phyloP scores from a whole-genome alignment of 2,329 filamentous ascomycete species.

The Aspergillus hortae region DNA sequence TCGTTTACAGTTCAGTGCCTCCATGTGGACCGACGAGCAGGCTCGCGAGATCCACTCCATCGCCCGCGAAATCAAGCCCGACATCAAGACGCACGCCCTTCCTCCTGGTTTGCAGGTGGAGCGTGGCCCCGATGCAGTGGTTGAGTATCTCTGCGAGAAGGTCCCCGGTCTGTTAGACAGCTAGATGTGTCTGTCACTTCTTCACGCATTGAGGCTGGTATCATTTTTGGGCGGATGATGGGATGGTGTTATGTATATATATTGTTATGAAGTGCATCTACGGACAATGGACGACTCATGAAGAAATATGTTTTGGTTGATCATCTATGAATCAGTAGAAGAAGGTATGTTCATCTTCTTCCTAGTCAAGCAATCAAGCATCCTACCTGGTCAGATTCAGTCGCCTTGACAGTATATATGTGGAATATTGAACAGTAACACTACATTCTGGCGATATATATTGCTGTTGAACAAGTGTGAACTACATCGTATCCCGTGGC shows the following conservation, averaged over 20 bases:
- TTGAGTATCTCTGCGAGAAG: slow-evolving; percentile 40
- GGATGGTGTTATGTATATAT: neutral
- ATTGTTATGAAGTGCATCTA: neutral
- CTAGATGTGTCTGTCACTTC: slow-evolving; percentile 6
- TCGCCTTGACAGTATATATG: no score
- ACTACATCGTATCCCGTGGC: no score
- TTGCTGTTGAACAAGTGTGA: no score
- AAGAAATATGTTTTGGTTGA: neutral
- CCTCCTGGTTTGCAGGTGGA: slow-evolving; percentile 42
- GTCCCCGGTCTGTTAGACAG: slow-evolving; percentile 37
- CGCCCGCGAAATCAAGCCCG: slow-evolving; percentile 33
- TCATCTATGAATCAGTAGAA: neutral
- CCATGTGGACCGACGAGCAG: slow-evolving; percentile 52
- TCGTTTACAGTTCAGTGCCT: slow-evolving; percentile 56
- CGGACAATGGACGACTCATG: neutral
- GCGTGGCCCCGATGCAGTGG: slow-evolving; percentile 40
- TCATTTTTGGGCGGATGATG: neutral
- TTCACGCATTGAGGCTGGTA: neutral
- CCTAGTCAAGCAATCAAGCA: no score
- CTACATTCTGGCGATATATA: no score
- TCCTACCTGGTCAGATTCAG: no score
- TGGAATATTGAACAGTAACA: no score
- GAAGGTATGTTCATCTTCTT: no score
- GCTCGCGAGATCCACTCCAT: slow-evolving; percentile 36
- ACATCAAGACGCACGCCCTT: slow-evolving; percentile 42